Evolutionary conservation across 306 rosid species (phyloP).

Genomic region (Dryas drummondii): DNA sequence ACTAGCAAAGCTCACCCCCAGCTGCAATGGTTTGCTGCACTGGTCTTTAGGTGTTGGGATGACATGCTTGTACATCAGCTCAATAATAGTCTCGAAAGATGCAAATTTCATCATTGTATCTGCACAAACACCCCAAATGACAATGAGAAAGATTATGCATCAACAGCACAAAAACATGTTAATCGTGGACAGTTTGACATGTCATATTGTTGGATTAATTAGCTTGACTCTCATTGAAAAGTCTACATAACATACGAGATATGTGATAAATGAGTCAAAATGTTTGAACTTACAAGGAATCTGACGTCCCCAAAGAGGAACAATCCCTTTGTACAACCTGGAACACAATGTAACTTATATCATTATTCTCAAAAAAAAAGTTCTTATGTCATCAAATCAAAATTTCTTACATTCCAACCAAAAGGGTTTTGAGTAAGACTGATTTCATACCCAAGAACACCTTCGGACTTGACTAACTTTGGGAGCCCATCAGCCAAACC

Average conservation of each 20-base stretch:
- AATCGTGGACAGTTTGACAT: no score
- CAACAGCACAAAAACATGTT: not conserved
- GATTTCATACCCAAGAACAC: slow-evolving; percentile 49
- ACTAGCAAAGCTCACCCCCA: slow-evolving; percentile 70
- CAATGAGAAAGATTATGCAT: not conserved
- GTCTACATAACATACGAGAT: no score
- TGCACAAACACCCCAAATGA: slow-evolving; percentile 17
- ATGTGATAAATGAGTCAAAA: not conserved
- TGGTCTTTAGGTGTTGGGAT: slow-evolving; percentile 61
- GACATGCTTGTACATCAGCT: slow-evolving; percentile 56
- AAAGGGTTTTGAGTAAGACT: not conserved
- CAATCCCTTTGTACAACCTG: slow-evolving; percentile 80
- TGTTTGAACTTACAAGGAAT: slow-evolving; percentile 67
- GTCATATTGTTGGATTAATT: no score
- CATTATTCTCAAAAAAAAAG: not conserved
- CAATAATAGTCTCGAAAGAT: slow-evolving; percentile 66
- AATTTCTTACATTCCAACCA: not conserved
- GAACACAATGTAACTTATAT: slow-evolving; percentile 7
- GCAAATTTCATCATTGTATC: slow-evolving; percentile 89
- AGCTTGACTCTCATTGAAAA: no score
- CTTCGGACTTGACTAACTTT: slow-evolving; percentile 66
- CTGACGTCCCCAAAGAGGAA: slow-evolving; percentile 95
- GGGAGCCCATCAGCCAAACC: slow-evolving; percentile 78
- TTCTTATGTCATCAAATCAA: not conserved
- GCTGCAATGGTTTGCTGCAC: slow-evolving; percentile 64